Evolutionary conservation across 352 stramenopile species (phyloP).

Genomic region (Globisporangium mamillatum): DNA sequence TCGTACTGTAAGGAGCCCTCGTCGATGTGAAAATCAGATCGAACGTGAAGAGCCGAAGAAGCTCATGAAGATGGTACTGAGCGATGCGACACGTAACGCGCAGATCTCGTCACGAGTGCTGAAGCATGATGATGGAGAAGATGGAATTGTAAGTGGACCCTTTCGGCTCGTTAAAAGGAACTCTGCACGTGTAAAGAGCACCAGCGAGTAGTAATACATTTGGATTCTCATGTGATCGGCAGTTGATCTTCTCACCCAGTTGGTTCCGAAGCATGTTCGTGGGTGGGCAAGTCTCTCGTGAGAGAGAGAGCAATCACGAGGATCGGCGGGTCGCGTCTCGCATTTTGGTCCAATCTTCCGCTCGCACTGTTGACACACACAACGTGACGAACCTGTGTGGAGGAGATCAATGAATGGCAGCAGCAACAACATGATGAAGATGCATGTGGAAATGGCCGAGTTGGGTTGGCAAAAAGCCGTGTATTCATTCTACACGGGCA

Average conservation of each 20-base stretch:
- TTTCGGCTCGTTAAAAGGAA: neutral
- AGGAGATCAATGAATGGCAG: neutral
- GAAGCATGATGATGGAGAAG: neutral
- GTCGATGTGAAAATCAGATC: neutral
- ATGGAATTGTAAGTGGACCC: neutral
- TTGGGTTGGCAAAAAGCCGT: constrained; percentile 14
- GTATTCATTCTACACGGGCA: constrained; percentile 26
- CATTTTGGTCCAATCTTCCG: neutral
- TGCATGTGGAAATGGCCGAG: neutral
- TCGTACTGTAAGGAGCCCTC: constrained; percentile 2
- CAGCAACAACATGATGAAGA: neutral
- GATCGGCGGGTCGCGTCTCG: neutral
- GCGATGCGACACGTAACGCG: neutral
- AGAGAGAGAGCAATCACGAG: neutral
- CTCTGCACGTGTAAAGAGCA: neutral
- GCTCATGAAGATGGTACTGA: neutral
- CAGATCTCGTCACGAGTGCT: neutral
- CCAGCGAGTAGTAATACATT: neutral
- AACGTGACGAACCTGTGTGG: neutral
- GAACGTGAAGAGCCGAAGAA: neutral
- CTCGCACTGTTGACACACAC: neutral
- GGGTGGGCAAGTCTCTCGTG: neutral
- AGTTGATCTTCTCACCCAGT: neutral
- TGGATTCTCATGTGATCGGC: neutral
- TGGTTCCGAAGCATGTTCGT: neutral